A percentile compares a stretch with the other conserved stretches of the same genome.
These are phyloP conservation scores for Candida loeiensis DNA, from an alignment of 805 yeast genomes.

Conservation along the genomic window DNA sequence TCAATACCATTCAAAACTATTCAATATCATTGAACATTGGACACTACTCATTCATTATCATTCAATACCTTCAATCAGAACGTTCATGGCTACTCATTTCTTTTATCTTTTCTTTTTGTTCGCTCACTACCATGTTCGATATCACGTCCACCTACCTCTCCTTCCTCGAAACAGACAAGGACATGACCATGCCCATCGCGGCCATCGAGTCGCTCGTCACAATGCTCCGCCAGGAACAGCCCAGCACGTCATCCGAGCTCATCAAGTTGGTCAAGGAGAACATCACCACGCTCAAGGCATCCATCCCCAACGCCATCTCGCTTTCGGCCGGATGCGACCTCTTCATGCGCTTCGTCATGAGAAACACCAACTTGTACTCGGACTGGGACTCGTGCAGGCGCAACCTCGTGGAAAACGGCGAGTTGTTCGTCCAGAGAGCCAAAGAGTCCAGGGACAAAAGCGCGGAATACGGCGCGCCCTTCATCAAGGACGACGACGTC, in stretches of 20 bases:
- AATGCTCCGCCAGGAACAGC: constrained; percentile 75
- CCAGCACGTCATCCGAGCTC: constrained; percentile 90
- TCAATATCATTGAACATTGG: too few species aligned
- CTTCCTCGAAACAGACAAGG: constrained; percentile 85
- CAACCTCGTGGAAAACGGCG: constrained; percentile 90
- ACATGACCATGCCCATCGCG: constrained; percentile 98
- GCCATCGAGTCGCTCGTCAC: constrained; percentile 94
- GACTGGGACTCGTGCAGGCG: constrained; percentile 94
- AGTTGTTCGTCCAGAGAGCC: constrained; percentile 85
- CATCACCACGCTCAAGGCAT: constrained; percentile 64
- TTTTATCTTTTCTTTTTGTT: background rate
- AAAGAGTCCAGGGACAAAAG: constrained; percentile 83
- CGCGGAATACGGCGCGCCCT: constrained; percentile 83
- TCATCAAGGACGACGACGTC: constrained; percentile 89
- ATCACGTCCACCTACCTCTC: constrained; percentile 76
- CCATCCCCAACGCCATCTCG: constrained; percentile 88
- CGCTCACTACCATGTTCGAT: constrained; percentile 47
- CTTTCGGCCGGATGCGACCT: constrained; percentile 96
- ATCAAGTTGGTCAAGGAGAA: constrained; percentile 78
- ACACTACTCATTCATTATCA: too few species aligned
- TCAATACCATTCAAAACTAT: too few species aligned
- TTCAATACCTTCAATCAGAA: background rate
- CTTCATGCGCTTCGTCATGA: constrained; percentile 86
- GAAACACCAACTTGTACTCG: constrained; percentile 80
- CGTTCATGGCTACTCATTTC: background rate